Base-by-base conservation (phyloP, 192 early-diverging fungal species). In the Coemansia sp. region DNA sequence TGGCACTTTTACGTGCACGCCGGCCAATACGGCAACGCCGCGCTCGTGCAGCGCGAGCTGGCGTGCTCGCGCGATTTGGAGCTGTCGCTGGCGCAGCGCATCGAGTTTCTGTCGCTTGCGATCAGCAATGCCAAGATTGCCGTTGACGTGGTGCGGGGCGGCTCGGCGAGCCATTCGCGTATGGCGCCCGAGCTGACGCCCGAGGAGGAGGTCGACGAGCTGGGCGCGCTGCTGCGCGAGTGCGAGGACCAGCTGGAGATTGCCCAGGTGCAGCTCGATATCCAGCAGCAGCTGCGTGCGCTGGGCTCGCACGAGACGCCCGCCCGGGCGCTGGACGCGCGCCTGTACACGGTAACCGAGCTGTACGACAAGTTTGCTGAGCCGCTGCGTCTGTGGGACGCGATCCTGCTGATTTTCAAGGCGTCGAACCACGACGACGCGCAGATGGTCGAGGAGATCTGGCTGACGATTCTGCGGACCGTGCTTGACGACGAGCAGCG, bases 1-100 rank as follows among this genome's bases (percentile, higher is more conserved):
- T 90, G 87, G 83, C 70, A 81, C 23, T 89, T 74, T 63, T 91
- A 89, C 55, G 79, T 86, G 43, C 83, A 85, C 49, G 58, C 77
- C 14, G 61, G 70, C 42, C 76, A 81, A 58, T 85, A 81, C 58
- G 69, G 68, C 31, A 77, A 79, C 14, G 89, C 88, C 1, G 86
- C 89, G 3, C 32, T 82, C 42, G 82, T 73, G 59, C 84, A 67
- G 60, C 68, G 61, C 35, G 71, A 65, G 62, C 70, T 73, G 54
- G 84, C 58, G 47, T 71, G 58, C 57, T 76, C 50, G 56, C 71
- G 28, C 30, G 75, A 55, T n/a, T 50, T 60, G 27, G 61, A 55
- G 1, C 42, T 82, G 0, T 24, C 22, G 6, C 61, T 90, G 54
- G 60, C 69, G 14, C 29, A 38, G 18, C 75, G 87, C 11, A 65